Evolutionary conservation across 768 basidiomycete species (phyloP).

Genomic region (Suillus cothurnatus): DNA sequence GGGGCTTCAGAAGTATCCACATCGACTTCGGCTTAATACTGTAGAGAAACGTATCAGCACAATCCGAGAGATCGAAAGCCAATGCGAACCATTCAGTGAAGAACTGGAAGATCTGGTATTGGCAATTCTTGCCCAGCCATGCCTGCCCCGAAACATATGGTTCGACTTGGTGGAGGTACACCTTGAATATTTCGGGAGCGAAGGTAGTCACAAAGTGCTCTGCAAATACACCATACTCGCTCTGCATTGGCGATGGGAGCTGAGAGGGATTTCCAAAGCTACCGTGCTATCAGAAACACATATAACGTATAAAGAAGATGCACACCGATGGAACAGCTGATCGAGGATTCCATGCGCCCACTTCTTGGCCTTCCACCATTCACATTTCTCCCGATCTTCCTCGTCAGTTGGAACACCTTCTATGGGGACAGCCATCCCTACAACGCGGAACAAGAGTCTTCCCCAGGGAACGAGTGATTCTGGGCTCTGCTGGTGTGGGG

Average conservation of each 20-base stretch:
- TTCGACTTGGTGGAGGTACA: conserved; percentile 67
- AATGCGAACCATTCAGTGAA: conserved; percentile 79
- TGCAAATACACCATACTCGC: conserved; percentile 71
- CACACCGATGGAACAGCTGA: conserved; percentile 72
- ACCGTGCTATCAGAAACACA: conserved; percentile 11
- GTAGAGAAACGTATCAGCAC: conserved; percentile 17
- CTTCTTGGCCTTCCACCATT: conserved; percentile 94
- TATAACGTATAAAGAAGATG: not conserved
- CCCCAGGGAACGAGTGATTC: conserved; percentile 89
- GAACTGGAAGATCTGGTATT: conserved; percentile 83
- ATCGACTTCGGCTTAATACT: conserved; percentile 95
- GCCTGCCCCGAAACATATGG: conserved; percentile 71
- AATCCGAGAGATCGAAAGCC: not conserved
- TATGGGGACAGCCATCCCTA: conserved; percentile 69
- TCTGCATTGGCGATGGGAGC: conserved; percentile 70
- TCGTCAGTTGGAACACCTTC: conserved; percentile 69
- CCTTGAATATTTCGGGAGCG: conserved; percentile 86
- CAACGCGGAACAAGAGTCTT: conserved; percentile 73
- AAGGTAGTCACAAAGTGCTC: conserved; percentile 76
- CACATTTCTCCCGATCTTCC: conserved; percentile 73
- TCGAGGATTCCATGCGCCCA: conserved; percentile 84
- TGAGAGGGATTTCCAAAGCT: conserved; percentile 90
- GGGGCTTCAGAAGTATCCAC: conserved; percentile 86
- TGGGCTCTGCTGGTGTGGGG: conserved; percentile 69
- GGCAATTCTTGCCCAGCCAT: conserved; percentile 83